Evolutionary conservation across 2,329 filamentous ascomycete species (phyloP), one percentile per base, ranked within the genome.

Genomic region (Pseudocercospora ulei): DNA sequence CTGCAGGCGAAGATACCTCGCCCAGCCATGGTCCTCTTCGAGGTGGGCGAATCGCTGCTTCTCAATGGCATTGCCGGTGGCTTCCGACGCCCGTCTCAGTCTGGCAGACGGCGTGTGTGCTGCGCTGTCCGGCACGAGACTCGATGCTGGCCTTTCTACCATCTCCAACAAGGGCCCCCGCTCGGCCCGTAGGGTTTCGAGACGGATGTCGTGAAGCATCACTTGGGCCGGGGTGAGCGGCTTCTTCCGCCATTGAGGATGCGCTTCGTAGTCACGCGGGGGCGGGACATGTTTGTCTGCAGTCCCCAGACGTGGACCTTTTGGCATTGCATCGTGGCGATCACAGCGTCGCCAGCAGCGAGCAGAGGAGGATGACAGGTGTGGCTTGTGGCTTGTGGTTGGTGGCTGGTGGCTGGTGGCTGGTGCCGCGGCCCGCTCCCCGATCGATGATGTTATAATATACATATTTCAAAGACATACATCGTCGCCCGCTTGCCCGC

Each of bases 21-120:
- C 56, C 64, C 64, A 66, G n/a, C 64, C 64, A 43, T 61, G 65
- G 34, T 64, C 59, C 2, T 54, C 44, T 18, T 61, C 59, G 18
- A 65, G 43, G n/a, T 43, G 48, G 20, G 50, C 50, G 8, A 64
- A 48, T 16, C 55, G 56, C 18, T 55, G 52, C 39, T 61, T 56
- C 40, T 66, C 63, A 26, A 58, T 62, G 6, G 56, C 53, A 30
- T 59, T 60, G 5, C 47, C 47, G 2, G 58, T 48, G 1, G 52
- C 49, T 3, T 56, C 44, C 7, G 46, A 20, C 7, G 52, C 45
- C 12, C 47, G 42, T 5, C 51, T 38, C 9, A 49, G 37, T 24
- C 47, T 49, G 4, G 45, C 43, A 4, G 49, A 48, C 50, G 45
- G 33, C 3, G 48, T 49, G 12, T 27, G 35, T 3, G 46, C 45